Base-by-base conservation (phyloP, 2,329 filamentous ascomycete species). In the Aspergillus pseudoviridinutans region DNA sequence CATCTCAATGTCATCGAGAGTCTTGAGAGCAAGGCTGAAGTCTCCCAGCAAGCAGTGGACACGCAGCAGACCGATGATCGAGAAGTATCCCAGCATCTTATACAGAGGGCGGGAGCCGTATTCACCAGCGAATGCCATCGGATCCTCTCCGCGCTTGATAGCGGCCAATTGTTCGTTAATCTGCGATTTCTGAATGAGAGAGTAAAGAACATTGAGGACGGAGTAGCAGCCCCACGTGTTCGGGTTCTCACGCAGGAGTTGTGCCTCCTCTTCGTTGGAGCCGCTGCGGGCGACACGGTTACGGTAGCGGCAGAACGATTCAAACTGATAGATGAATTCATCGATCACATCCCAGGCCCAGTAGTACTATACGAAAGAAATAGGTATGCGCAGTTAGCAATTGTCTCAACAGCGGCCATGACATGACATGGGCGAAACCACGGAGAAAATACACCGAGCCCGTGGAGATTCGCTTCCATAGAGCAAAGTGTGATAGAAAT, bases 301-400 rank as follows among this genome's bases (percentile, higher is more conserved):
- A 72, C 94, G 88, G 84, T 97, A 97, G 62, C 92, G 91, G 76
- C 92, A 97, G 84, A 99, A 99, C 58, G 92, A 95, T 84, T 99
- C 97, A 84, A 99, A 99, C 78, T 99, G 94, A 83, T 99, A 99
- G 80, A 99, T 97, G 82, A 99, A 99, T 79, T 99, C 94, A 78
- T 99, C 94, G 79, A 99, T 97, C 67, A 97, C 93, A 77, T 99
- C 94, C 94, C 94, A 99, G 46, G 94, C 94, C 94, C 94, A 99
- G 82, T 93, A 97, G 81, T 96, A 95, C 91, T 97, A 75, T 59
- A 58, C 7, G 35, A 35, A 32, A 49, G 28, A 41, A 51, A 27
- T 20, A 53, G 27, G 14, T 12, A 25, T 24, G 12, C 22, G 10
- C 24, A 38, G 41, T 50, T 47, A 55, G 53, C 53, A 55, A 24